These are phyloP conservation scores for Tolypocladium endophyticum DNA, from an alignment of 2,329 filamentous ascomycete genomes.

Conservation along the genomic window DNA sequence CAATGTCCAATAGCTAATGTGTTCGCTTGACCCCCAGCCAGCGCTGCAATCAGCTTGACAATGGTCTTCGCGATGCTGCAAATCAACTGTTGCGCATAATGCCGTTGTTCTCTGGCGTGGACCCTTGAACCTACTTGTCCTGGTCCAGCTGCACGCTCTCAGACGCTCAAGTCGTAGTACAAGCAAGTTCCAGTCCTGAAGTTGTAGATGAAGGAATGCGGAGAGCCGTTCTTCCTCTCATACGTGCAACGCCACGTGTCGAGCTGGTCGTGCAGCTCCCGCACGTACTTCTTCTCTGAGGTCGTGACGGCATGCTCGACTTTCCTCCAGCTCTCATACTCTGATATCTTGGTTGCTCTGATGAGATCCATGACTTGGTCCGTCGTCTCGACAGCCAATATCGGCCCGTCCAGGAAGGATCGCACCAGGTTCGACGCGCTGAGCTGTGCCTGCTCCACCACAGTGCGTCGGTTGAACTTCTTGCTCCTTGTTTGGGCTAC, in stretches of 20 bases:
- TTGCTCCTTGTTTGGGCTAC: constrained; percentile 75
- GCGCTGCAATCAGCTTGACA: neutral
- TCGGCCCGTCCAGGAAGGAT: constrained; percentile 64
- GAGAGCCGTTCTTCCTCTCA: constrained; percentile 40
- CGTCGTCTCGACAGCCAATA: constrained; percentile 79
- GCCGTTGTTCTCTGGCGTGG: neutral
- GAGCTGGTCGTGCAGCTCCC: constrained; percentile 72
- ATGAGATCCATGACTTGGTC: constrained; percentile 74
- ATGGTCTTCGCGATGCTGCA: neutral
- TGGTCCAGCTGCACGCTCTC: neutral
- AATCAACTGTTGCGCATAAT: neutral
- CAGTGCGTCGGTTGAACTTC: constrained; percentile 79
- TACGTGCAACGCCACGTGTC: constrained; percentile 49
- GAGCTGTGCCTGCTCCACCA: constrained; percentile 67
- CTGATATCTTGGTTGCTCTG: constrained; percentile 61
- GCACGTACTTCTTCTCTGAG: constrained; percentile 70
- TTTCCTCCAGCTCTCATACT: constrained; percentile 73
- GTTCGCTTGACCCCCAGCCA: neutral
- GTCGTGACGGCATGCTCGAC: constrained; percentile 70
- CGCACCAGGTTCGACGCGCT: constrained; percentile 53
- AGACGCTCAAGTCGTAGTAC: constrained; percentile 67
- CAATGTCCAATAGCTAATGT: neutral
- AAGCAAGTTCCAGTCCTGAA: constrained; percentile 76
- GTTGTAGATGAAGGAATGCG: constrained; percentile 83
- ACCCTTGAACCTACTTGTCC: neutral